These are phyloP conservation scores for Epichloe gansuensis DNA, from an alignment of 2,329 filamentous ascomycete species.

Conservation along the genomic window DNA sequence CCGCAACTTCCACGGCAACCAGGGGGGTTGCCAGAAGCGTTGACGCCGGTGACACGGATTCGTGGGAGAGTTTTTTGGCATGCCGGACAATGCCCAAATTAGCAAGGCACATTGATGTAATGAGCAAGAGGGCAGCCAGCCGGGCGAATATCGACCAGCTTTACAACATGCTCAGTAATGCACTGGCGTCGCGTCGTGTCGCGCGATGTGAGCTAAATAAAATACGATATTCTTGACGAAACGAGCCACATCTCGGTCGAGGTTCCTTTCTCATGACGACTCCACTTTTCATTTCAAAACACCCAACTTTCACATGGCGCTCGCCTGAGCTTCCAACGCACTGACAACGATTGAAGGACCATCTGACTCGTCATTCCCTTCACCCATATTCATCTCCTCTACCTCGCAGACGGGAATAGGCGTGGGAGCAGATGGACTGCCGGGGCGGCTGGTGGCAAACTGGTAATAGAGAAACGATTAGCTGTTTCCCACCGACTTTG, in stretches of 20 bases:
- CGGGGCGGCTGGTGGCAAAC: conserved; percentile 57
- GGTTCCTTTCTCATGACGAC: neutral
- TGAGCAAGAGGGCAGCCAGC: too few relatives aligned
- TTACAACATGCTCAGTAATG: too few relatives aligned
- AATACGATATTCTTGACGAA: too few relatives aligned
- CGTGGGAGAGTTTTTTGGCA: neutral
- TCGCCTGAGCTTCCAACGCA: conserved; percentile 12
- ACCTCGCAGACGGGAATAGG: conserved; percentile 25
- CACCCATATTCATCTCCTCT: conserved; percentile 8
- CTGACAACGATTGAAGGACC: conserved; percentile 9
- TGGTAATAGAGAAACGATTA: neutral
- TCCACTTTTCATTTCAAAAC: neutral
- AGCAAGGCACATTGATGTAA: too few relatives aligned
- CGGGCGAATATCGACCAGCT: too few relatives aligned
- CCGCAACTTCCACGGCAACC: conserved; percentile 13
- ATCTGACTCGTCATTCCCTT: neutral
- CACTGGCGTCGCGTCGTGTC: too few relatives aligned
- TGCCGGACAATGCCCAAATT: too few relatives aligned
- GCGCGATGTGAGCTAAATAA: too few relatives aligned
- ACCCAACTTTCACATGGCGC: conserved; percentile 8
- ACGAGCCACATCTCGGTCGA: too few relatives aligned
- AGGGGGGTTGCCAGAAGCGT: conserved; percentile 1
- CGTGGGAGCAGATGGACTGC: conserved; percentile 49
- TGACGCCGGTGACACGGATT: neutral
- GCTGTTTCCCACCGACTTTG: too few relatives aligned